Evolutionary conservation across 495 filamentous ascomycete genomes (phyloP).

Genomic region (Trichodelitschia bisporula): DNA sequence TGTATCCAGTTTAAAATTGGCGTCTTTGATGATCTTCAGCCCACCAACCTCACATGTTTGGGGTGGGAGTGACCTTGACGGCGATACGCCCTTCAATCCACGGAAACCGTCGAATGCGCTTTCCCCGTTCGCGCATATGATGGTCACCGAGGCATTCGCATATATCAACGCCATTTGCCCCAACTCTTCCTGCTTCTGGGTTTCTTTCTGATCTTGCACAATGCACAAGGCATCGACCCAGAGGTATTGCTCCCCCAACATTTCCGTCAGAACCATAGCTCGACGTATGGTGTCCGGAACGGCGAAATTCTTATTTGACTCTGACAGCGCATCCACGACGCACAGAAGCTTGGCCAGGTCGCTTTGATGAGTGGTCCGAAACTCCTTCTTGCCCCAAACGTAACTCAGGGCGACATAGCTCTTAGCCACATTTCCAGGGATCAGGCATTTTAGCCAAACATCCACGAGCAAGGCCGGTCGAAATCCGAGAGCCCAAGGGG

Average conservation of each 20-base stretch:
- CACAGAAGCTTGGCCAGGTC: background rate
- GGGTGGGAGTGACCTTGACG: background rate
- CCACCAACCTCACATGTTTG: background rate
- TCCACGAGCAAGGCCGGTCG: too few relatives aligned
- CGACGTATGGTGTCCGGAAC: background rate
- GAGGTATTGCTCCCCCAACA: slow-evolving; percentile 8
- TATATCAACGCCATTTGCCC: background rate
- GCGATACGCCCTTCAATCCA: background rate
- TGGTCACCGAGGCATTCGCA: background rate
- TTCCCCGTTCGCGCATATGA: background rate
- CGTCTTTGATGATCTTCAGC: background rate
- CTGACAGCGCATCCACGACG: background rate
- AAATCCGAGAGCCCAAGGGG: too few relatives aligned
- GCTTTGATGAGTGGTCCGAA: slow-evolving; percentile 1
- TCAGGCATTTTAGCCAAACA: too few relatives aligned
- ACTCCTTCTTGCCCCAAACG: slow-evolving; percentile 3
- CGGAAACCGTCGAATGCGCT: background rate
- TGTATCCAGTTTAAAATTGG: background rate
- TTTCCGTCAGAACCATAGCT: slow-evolving; percentile 1
- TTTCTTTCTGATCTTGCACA: slow-evolving; percentile 5
- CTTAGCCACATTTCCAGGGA: too few relatives aligned
- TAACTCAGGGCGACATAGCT: slow-evolving; percentile 10
- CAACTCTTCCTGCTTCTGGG: slow-evolving; percentile 1
- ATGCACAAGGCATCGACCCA: slow-evolving; percentile 6
- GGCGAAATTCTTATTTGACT: background rate